These are phyloP conservation scores for Musa balbisiana DNA, from an alignment of 202 grass and related monocot species.

Conservation along the genomic window DNA sequence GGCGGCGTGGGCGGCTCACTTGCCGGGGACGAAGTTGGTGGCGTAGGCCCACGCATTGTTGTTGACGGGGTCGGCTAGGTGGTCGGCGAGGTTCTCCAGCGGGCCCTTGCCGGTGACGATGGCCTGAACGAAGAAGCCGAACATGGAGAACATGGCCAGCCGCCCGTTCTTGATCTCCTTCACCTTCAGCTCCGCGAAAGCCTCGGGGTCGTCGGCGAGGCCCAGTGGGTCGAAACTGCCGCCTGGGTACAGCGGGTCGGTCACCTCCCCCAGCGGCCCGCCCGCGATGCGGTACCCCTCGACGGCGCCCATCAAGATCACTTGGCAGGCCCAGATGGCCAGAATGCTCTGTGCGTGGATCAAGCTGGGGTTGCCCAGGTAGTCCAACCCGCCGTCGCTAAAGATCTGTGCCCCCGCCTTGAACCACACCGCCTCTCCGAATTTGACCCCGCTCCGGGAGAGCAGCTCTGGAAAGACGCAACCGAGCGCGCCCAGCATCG, in stretches of 20 bases:
- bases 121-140: conserved; percentile 8
- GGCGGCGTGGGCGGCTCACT: background rate
- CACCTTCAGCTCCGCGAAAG: conserved; percentile 7
- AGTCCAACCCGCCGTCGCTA: background rate
- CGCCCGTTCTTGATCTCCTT: conserved; percentile 8
- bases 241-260: conserved; percentile 1
- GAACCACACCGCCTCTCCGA: conserved; percentile 9
- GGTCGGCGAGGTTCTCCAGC: conserved; percentile 1
- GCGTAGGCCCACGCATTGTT: conserved; percentile 8
- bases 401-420: conserved; percentile 1
- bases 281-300: conserved; percentile 4
- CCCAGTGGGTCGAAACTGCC: conserved; percentile 2
- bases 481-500: background rate
- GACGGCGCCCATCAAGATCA: background rate
- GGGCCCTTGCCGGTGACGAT: conserved; percentile 4
- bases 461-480: conserved; percentile 7
- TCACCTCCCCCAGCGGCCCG: background rate
- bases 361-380: conserved; percentile 7
- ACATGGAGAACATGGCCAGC: conserved; percentile 10
- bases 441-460: background rate
- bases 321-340: background rate
- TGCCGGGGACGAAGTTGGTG: conserved; percentile 4
- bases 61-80: conserved; percentile 5
- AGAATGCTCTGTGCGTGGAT: conserved; percentile 7
- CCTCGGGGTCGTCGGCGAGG: background rate